phyloP scores from a whole-genome alignment of 441 rosid species.

The Croton setiger region DNA sequence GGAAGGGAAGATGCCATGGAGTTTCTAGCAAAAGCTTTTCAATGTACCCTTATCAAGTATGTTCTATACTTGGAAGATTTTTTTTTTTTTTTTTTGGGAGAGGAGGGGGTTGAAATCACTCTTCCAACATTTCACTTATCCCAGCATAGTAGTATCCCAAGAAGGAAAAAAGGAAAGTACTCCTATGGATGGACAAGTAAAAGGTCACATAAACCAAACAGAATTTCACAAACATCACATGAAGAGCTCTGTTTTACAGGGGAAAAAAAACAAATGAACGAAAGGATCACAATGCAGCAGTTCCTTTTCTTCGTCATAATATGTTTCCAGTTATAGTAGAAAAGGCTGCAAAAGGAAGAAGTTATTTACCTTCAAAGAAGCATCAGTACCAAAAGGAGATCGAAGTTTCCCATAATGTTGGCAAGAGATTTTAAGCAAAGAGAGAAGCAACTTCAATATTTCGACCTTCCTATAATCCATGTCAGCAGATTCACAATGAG shows the following conservation, averaged over 20 bases:
- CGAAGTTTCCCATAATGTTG: conserved; percentile 98
- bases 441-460: conserved; percentile 66
- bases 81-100: too few relatives aligned
- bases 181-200: not conserved
- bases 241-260: not conserved
- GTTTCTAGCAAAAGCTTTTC: conserved; percentile 5
- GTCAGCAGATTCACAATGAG: conserved; percentile 50
- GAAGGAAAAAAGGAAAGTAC: not conserved
- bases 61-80: too few relatives aligned
- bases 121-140: not conserved
- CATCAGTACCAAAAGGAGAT: conserved; percentile 81
- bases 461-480: conserved; percentile 63
- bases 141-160: too few relatives aligned
- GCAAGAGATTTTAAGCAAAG: conserved; percentile 86
- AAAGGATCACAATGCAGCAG: not conserved
- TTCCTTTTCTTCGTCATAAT: conserved; percentile 2
- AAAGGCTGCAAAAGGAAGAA: not conserved
- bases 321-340: not conserved
- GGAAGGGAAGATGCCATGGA: not conserved
- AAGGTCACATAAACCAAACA: not conserved
- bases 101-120: not conserved
- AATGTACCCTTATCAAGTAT: not conserved
- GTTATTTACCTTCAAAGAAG: conserved; percentile 51
- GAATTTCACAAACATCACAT: not conserved
- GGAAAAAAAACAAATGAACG: not conserved